A percentile compares a stretch with the other conserved stretches of the same genome.
Evolutionary conservation across 306 rosid species (phyloP).

Genomic region (Astragalus glycyphyllos): DNA sequence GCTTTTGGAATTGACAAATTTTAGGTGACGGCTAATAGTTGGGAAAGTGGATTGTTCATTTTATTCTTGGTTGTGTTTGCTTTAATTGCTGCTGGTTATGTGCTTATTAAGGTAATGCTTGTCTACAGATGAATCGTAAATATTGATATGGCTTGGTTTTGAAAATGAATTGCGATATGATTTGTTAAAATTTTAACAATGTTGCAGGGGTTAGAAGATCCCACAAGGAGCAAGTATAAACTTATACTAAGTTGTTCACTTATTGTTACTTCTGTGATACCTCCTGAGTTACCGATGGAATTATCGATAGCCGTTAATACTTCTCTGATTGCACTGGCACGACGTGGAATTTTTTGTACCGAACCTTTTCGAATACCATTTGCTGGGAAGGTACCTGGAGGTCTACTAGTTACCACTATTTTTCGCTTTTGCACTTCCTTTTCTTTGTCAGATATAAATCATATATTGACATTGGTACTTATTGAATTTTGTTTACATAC

Average conservation of each 20-base stretch:
- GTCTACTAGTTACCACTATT: conserved; percentile 6
- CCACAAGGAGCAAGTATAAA: conserved; percentile 98
- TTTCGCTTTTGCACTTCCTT: conserved; percentile 33
- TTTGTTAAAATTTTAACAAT: conserved; percentile 37
- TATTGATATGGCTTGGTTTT: conserved; percentile 35
- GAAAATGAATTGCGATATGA: conserved; percentile 21
- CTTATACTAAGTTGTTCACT: conserved; percentile 97
- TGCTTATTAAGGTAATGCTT: conserved; percentile 77
- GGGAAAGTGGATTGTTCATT: conserved; percentile 99
- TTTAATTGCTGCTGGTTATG: conserved; percentile 97
- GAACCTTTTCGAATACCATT: conserved; percentile 99
- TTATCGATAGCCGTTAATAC: conserved; percentile 99
- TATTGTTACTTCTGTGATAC: conserved; percentile 97
- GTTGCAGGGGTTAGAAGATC: conserved; percentile 94
- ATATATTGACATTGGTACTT: conserved; percentile 26
- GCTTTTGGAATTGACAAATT: conserved; percentile 27
- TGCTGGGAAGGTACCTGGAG: conserved; percentile 91
- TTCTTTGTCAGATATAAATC: conserved; percentile 21
- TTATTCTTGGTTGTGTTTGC: conserved; percentile 94
- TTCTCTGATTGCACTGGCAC: conserved; percentile 94
- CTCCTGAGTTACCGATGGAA: conserved; percentile 99
- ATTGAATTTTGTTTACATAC: conserved; percentile 36
- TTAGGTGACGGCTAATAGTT: conserved; percentile 99
- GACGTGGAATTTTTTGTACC: conserved; percentile 93
- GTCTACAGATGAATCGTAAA: conserved; percentile 23